These are phyloP conservation scores for Cenchrus americanus DNA, from an alignment of 176 grass and related monocot species.

Conservation along the genomic window DNA sequence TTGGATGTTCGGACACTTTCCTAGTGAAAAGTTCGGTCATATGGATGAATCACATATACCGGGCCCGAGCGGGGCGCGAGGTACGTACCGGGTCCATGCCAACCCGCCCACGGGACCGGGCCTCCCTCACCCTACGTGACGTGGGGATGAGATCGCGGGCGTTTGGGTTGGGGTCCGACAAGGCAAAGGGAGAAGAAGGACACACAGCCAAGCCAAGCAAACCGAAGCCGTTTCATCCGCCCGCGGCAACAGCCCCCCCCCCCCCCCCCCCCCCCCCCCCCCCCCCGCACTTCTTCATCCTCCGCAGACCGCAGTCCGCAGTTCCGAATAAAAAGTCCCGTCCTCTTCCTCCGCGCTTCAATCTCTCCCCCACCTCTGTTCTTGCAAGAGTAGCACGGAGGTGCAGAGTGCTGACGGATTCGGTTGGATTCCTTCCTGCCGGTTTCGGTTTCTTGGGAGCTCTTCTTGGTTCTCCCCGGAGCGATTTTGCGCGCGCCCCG, in stretches of 20 bases:
- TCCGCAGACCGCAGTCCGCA: neutral
- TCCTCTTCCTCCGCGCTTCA: neutral
- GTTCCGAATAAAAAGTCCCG: slow-evolving; percentile 48
- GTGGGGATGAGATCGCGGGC: slow-evolving; percentile 26
- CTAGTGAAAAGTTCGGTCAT: too few species aligned
- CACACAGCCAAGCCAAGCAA: slow-evolving; percentile 18
- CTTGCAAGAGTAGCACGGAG: neutral
- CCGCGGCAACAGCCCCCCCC: too few species aligned
- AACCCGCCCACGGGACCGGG: neutral
- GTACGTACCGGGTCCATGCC: neutral
- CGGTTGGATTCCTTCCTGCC: neutral
- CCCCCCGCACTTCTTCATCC: neutral
- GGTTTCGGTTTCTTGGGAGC: slow-evolving; percentile 27
- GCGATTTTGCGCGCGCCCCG: slow-evolving; percentile 9
- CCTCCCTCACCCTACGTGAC: slow-evolving; percentile 17
- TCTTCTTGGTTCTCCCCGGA: neutral
- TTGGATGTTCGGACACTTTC: too few species aligned
- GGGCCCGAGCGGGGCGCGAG: neutral
- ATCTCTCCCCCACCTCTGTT: neutral
- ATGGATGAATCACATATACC: neutral
- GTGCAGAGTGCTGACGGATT: neutral
- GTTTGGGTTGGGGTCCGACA: slow-evolving; percentile 42
- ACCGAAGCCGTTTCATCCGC: slow-evolving; percentile 46
- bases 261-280: too few species aligned
- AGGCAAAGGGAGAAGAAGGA: neutral